A percentile compares a stretch with the other conserved stretches of the same genome.
phyloP scores from a whole-genome alignment of 352 stramenopile species.

The Globisporangium cystogenes region DNA sequence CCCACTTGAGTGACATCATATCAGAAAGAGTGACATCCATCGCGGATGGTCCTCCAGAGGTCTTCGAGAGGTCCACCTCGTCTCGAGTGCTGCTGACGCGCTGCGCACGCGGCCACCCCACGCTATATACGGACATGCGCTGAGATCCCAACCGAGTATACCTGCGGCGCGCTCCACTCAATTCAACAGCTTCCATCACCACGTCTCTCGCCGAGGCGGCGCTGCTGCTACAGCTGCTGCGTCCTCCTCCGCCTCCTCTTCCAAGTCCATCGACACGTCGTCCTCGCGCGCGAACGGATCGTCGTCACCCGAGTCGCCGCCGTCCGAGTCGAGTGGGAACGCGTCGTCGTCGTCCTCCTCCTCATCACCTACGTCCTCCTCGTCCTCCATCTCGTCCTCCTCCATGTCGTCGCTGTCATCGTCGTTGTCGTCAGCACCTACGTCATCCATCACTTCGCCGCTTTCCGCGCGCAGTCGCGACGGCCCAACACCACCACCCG shows the following conservation, averaged over 20 bases:
- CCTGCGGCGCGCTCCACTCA: too few species aligned
- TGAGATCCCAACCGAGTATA: not conserved
- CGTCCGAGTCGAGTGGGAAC: slow-evolving; percentile 17
- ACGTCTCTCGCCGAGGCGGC: slow-evolving; percentile 2
- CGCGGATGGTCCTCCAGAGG: not conserved
- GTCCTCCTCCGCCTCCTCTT: slow-evolving; percentile 3
- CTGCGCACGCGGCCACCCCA: too few species aligned
- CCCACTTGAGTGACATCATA: slow-evolving; percentile 1
- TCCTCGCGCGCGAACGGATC: slow-evolving; percentile 24
- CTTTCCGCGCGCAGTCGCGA: too few species aligned
- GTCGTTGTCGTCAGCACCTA: slow-evolving; percentile 1
- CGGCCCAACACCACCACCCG: too few species aligned
- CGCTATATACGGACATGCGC: too few species aligned
- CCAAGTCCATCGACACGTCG: slow-evolving; percentile 37
- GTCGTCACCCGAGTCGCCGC: slow-evolving; percentile 20
- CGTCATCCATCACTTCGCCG: too few species aligned
- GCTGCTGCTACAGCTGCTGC: not conserved
- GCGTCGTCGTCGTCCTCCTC: slow-evolving; percentile 30
- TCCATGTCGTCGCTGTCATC: slow-evolving; percentile 11
- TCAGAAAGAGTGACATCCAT: not conserved
- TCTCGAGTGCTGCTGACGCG: too few species aligned
- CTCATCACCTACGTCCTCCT: slow-evolving; percentile 25
- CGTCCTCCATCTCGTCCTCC: slow-evolving; percentile 32
- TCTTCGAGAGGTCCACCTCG: not conserved
- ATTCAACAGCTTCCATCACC: slow-evolving; percentile 1